Percentiles rank a stretch among this genome's conserved stretches.
These are phyloP conservation scores for Telfairia occidentalis DNA, from an alignment of 331 rosid genomes.

Conservation along the genomic window DNA sequence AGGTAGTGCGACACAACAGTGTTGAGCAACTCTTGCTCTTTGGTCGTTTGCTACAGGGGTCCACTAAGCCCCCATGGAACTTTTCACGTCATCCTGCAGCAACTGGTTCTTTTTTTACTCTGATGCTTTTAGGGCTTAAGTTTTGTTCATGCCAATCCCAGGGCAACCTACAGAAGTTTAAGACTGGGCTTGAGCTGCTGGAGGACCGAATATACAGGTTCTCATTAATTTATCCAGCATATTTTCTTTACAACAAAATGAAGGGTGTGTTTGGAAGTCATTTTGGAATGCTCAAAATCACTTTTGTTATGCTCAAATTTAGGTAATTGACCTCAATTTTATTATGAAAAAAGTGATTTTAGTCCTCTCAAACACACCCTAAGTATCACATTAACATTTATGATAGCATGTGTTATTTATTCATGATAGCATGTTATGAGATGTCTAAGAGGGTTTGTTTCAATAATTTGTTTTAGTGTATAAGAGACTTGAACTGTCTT, in stretches of 20 bases:
- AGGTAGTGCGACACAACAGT: constrained; percentile 90
- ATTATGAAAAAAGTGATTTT: no score
- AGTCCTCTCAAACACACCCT: no score
- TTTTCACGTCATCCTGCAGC: constrained; percentile 97
- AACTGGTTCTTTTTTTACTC: constrained; percentile 83
- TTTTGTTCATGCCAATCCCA: constrained; percentile 92
- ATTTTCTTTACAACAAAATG: not conserved
- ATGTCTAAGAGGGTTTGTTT: not conserved
- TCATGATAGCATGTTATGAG: not conserved
- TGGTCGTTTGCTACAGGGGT: constrained; percentile 93
- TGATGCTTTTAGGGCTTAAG: constrained; percentile 95
- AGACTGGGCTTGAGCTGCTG: constrained; percentile 77
- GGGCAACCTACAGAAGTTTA: constrained; percentile 72
- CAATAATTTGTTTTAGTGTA: not conserved
- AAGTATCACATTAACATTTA: not conserved
- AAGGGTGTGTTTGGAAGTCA: no score
- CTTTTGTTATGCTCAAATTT: no score
- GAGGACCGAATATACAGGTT: constrained; percentile 88
- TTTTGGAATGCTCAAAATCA: no score
- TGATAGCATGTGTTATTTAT: not conserved
- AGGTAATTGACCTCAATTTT: no score
- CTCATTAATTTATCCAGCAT: constrained; percentile 4
- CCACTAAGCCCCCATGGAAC: constrained; percentile 76
- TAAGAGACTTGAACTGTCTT: not conserved
- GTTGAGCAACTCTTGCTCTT: constrained; percentile 96